phyloP scores from a whole-genome alignment of 495 filamentous ascomycete species.

The Articulospora tetracladia region DNA sequence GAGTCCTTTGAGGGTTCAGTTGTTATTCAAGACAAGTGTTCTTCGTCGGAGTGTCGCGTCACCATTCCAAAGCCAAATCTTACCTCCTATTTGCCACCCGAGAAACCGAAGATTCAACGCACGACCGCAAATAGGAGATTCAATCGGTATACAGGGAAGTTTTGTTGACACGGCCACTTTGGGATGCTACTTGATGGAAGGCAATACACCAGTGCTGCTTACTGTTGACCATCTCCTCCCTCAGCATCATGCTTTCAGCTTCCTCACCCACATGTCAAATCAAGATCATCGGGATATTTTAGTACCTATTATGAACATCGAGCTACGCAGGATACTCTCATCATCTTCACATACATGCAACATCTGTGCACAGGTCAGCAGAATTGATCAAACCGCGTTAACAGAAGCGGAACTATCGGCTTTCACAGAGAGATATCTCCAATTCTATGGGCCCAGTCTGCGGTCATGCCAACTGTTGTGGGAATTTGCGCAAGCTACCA shows the following conservation, averaged over 20 bases:
- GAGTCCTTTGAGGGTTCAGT: neutral
- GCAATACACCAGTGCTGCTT: neutral
- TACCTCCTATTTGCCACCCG: slow-evolving; percentile 4
- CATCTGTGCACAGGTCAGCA: neutral
- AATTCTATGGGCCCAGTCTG: too few species aligned
- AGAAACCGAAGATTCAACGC: neutral
- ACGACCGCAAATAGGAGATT: neutral
- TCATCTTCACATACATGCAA: neutral
- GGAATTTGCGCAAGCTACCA: neutral
- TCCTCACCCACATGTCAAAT: neutral
- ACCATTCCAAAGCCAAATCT: neutral
- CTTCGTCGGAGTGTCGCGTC: neutral
- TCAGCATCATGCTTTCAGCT: neutral
- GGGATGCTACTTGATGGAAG: neutral
- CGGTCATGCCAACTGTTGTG: neutral
- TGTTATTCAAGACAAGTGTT: neutral
- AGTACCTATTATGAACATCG: neutral
- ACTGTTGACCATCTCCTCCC: slow-evolving; percentile 8
- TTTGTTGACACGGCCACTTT: slow-evolving; percentile 3
- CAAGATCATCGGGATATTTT: neutral
- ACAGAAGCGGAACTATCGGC: neutral
- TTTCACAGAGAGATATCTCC: neutral
- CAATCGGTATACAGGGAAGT: slow-evolving; percentile 1
- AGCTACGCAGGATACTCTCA: neutral
- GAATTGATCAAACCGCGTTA: neutral